These are phyloP conservation scores for Sphagnurus paluster DNA, from an alignment of 1,284 basidiomycete genomes.

Conservation along the genomic window DNA sequence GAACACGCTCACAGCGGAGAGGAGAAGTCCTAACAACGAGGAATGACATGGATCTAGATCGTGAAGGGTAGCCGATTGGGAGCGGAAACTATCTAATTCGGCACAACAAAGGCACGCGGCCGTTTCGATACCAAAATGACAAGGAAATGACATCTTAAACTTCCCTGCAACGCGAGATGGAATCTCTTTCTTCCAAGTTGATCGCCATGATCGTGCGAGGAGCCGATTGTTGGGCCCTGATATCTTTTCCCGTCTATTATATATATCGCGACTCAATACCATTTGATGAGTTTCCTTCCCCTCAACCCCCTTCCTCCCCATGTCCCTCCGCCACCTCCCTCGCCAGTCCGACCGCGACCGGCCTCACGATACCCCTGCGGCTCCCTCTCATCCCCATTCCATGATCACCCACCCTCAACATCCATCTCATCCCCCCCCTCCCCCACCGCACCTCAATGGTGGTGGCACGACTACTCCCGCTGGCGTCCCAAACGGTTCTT, in stretches of 20 bases:
- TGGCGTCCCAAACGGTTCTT: conserved; percentile 44
- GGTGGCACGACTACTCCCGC: conserved; percentile 27
- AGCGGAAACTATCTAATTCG: conserved; percentile 46
- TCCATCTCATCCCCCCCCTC: conserved; percentile 34
- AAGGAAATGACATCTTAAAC: conserved; percentile 43
- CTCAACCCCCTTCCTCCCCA: conserved; percentile 35
- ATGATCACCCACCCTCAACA: conserved; percentile 28
- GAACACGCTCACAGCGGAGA: conserved; percentile 1
- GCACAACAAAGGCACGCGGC: conserved; percentile 53
- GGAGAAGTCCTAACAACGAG: conserved; percentile 24
- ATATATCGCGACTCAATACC: conserved; percentile 49
- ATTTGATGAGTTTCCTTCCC: conserved; percentile 41
- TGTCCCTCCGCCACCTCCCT: conserved; percentile 64
- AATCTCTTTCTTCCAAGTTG: conserved; percentile 43
- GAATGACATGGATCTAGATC: conserved; percentile 32
- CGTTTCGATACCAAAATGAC: conserved; percentile 40
- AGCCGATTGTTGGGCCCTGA: conserved; percentile 45
- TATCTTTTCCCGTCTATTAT: conserved; percentile 41
- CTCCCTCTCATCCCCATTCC: conserved; percentile 40
- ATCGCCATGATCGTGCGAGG: conserved; percentile 61
- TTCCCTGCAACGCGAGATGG: conserved; percentile 40
- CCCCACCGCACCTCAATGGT: conserved; percentile 53
- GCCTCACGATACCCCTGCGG: conserved; percentile 56
- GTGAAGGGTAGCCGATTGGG: conserved; percentile 27
- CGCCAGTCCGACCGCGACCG: conserved; percentile 63